These are phyloP conservation scores for Castanea mollissima DNA, from an alignment of 306 rosid species.

Conservation along the genomic window DNA sequence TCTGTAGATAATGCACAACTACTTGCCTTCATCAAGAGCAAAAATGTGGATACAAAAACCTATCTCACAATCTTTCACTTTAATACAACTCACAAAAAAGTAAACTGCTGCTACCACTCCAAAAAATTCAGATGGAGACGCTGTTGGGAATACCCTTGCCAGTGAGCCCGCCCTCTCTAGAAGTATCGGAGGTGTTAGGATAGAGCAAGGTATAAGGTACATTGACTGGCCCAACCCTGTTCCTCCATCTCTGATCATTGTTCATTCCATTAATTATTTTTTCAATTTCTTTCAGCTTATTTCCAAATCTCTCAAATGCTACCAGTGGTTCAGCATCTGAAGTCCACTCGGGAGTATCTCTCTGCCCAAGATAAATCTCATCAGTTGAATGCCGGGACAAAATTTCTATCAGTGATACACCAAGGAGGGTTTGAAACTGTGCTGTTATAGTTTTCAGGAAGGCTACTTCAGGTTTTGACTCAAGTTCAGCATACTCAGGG, in stretches of 20 bases:
- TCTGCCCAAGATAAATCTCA: slow-evolving; percentile 87
- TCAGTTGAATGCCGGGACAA: slow-evolving; percentile 83
- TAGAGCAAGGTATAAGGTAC: slow-evolving; percentile 73
- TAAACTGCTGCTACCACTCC: neutral
- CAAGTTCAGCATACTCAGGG: slow-evolving; percentile 65
- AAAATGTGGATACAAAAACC: neutral
- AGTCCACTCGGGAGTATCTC: slow-evolving; percentile 65
- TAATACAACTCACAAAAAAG: neutral
- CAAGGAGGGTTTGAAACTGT: slow-evolving; percentile 80
- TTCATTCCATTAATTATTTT: slow-evolving; percentile 53
- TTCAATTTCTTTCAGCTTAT: slow-evolving; percentile 57
- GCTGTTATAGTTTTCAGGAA: slow-evolving; percentile 87
- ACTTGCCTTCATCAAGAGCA: neutral
- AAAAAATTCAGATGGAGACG: slow-evolving; percentile 53
- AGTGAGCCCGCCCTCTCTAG: slow-evolving; percentile 71
- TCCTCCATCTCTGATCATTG: slow-evolving; percentile 52
- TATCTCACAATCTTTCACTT: neutral
- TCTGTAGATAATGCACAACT: no score
- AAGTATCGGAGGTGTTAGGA: slow-evolving; percentile 73
- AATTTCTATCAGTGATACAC: slow-evolving; percentile 78
- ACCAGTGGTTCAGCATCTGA: slow-evolving; percentile 47
- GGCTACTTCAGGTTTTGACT: slow-evolving; percentile 59
- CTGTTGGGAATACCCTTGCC: slow-evolving; percentile 97
- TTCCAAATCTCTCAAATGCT: slow-evolving; percentile 62
- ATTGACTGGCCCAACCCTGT: slow-evolving; percentile 72